These are phyloP conservation scores for Cinnamomum micranthum DNA, from an alignment of 164 flowering plant genomes.

Conservation along the genomic window DNA sequence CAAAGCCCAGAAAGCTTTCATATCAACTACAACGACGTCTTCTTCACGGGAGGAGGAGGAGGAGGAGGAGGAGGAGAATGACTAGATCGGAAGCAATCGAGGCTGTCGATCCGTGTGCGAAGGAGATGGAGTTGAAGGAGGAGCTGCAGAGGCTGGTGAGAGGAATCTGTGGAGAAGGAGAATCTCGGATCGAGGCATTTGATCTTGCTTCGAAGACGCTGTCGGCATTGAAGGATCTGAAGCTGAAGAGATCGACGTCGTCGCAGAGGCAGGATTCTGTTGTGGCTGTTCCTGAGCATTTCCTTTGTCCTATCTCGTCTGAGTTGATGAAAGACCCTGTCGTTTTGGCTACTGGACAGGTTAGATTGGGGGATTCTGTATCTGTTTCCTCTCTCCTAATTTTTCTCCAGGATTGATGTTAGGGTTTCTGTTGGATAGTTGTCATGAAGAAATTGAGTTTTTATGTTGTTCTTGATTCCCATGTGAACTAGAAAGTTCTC, in stretches of 20 bases:
- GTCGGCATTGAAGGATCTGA: slow-evolving; percentile 44
- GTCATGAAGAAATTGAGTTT: background rate
- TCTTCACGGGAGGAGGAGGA: background rate
- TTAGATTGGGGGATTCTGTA: slow-evolving; percentile 9
- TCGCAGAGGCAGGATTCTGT: slow-evolving; percentile 13
- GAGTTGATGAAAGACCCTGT: slow-evolving; percentile 74
- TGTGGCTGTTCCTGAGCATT: slow-evolving; percentile 37
- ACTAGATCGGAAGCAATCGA: slow-evolving; percentile 40
- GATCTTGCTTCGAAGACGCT: slow-evolving; percentile 38
- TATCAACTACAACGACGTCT: background rate
- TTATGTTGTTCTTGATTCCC: too few species aligned
- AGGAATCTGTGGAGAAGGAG: slow-evolving; percentile 39
- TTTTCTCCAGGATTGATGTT: background rate
- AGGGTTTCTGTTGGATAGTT: background rate
- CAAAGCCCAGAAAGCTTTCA: background rate
- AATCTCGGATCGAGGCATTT: slow-evolving; percentile 23
- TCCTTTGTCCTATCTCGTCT: slow-evolving; percentile 59
- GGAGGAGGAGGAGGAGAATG: slow-evolving; percentile 21
- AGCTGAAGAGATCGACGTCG: slow-evolving; percentile 20
- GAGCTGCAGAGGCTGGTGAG: slow-evolving; percentile 48
- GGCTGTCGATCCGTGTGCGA: slow-evolving; percentile 15
- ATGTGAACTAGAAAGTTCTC: too few species aligned
- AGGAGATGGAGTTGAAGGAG: slow-evolving; percentile 38
- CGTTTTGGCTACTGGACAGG: slow-evolving; percentile 74
- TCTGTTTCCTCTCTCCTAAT: background rate